phyloP scores from a whole-genome alignment of 2,329 filamentous ascomycete genomes.

The Aspergillus fructus region DNA sequence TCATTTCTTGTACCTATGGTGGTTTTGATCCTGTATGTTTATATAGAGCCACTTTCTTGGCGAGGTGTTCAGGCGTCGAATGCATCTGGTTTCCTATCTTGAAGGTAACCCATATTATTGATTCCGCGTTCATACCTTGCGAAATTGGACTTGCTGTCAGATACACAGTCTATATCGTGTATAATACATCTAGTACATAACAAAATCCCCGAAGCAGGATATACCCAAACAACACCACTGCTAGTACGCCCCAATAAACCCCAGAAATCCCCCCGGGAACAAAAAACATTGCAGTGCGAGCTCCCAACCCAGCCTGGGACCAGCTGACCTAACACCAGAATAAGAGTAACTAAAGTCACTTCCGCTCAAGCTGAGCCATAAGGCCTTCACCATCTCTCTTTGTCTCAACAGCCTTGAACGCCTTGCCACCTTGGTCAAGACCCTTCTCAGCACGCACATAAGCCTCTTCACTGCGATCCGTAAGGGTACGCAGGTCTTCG shows the following conservation, averaged over 20 bases:
- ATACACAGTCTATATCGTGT: slow-evolving; percentile 15
- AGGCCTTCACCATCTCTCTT: slow-evolving; percentile 50
- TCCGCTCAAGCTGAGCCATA: slow-evolving; percentile 28
- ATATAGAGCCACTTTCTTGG: slow-evolving; percentile 34
- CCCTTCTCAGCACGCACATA: slow-evolving; percentile 76
- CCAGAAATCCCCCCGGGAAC: not conserved
- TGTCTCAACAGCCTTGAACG: slow-evolving; percentile 81
- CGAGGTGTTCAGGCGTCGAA: slow-evolving; percentile 35
- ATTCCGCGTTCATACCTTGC: not conserved
- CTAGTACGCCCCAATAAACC: not conserved
- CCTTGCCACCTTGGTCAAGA: slow-evolving; percentile 55
- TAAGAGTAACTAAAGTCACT: not conserved
- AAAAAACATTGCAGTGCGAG: not conserved
- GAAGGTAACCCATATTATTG: not conserved
- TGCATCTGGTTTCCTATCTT: slow-evolving; percentile 20
- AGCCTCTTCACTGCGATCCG: slow-evolving; percentile 69
- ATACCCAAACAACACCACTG: not conserved
- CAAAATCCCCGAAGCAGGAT: not conserved
- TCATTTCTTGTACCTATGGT: slow-evolving; percentile 4
- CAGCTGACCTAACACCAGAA: not conserved
- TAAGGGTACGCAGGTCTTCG: slow-evolving; percentile 72
- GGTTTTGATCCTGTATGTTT: slow-evolving; percentile 13
- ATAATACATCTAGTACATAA: slow-evolving; percentile 7
- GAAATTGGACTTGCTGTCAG: not conserved
- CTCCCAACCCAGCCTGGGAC: not conserved